Base-by-base conservation (phyloP, 306 rosid genomes). In the Malus sylvestris region DNA sequence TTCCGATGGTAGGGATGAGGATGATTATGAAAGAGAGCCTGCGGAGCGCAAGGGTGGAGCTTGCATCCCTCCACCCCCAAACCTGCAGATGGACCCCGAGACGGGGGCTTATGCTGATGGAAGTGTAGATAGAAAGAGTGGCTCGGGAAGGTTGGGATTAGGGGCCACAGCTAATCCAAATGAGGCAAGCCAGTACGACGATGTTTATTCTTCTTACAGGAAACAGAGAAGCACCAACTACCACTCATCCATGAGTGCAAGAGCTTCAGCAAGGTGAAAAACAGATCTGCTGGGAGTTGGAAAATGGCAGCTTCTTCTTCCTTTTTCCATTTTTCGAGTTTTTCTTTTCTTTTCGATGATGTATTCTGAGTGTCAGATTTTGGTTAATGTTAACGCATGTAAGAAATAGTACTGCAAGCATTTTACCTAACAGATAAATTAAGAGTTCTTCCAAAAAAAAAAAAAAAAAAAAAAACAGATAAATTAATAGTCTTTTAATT, bases 201-300 rank as follows among this genome's bases (percentile, higher is more conserved):
- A 95, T 78, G 99, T 92, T 75, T 95, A 95, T 87, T 84, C 97
- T 33, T 95, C 99, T 66, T 95, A 95, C 81, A 88, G 97, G 87
- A 95, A 95, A 86, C 98, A 95, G 68, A 90, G 97, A 84, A 92
- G 98, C 88, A 92, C 99, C 81, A 95, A 35, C 20, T 95, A 92
- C 83, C 99, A 95, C 81, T 81, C 97, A 16, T 95, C 99, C 72
- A 89, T 91, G 96, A 95, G 97, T 68, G 89, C 90, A 53, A 92
- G 97, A 86, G 88, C 96, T 1, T 52, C 87, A 0, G 78, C 88
- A 2, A 90, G 90, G 87, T 92, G 85, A 89, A 83, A 82, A 12
- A 69, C 63, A 51, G 60, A 32, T 40, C 33, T 12, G 53, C 22
- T 57, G 7, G 68, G 32, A 52, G 75, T 42, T 38, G 58, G 67